A percentile compares a stretch with the other conserved stretches of the same genome.
phyloP scores from a whole-genome alignment of 371 early-diverging fungal genomes.

The Sporodiniella umbellata region DNA sequence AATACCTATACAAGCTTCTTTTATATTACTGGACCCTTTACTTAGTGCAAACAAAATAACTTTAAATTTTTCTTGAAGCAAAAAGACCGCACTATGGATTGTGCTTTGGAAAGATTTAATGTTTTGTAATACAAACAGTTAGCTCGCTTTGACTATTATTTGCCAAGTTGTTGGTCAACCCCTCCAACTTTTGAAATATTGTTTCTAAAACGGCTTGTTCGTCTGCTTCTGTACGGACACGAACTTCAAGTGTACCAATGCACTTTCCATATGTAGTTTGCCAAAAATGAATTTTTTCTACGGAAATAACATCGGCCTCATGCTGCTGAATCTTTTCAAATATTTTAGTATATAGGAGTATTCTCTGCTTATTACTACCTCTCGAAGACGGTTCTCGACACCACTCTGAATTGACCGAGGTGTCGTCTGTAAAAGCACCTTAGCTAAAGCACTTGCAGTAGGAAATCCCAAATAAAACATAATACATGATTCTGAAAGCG shows the following conservation, averaged over 20 bases:
- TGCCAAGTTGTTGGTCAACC: constrained; percentile 34
- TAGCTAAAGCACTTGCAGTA: constrained; percentile 38
- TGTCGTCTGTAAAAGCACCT: constrained; percentile 41
- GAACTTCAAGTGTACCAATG: constrained; percentile 55
- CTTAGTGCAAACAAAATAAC: too few relatives aligned
- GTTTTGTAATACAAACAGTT: constrained; percentile 46
- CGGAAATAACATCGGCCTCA: constrained; percentile 43
- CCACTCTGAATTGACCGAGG: constrained; percentile 32
- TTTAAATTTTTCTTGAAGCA: too few relatives aligned
- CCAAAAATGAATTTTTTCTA: constrained; percentile 62
- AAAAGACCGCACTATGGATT: too few relatives aligned
- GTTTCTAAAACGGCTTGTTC: constrained; percentile 48
- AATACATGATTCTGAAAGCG: constrained; percentile 49
- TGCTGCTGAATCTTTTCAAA: constrained; percentile 36
- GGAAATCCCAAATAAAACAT: constrained; percentile 52
- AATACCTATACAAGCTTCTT: neutral
- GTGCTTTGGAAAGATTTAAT: too few relatives aligned
- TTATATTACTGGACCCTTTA: too few relatives aligned
- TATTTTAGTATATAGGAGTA: neutral
- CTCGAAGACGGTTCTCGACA: constrained; percentile 34
- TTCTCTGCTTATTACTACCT: constrained; percentile 18
- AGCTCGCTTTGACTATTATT: constrained; percentile 42
- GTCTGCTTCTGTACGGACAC: constrained; percentile 49
- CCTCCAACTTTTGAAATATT: constrained; percentile 53
- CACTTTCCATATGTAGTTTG: constrained; percentile 60